Percentiles rank a stretch among this genome's conserved stretches.
Conservation (phyloP, 345 rosid species). For the Arabidopsis arenosa region DNA sequence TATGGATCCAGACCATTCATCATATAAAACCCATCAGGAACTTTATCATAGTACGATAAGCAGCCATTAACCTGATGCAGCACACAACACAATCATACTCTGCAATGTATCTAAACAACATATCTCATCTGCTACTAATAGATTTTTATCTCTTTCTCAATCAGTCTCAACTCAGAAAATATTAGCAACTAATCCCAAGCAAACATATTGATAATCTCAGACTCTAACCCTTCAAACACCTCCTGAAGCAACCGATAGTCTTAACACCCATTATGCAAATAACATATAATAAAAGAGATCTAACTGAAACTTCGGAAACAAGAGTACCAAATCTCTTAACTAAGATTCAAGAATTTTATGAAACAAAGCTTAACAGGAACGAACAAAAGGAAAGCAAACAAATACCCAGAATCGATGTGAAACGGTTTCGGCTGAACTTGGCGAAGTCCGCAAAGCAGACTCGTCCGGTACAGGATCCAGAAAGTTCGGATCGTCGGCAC, state of each 20-base stretch:
- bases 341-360: not conserved
- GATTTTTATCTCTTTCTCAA: not conserved
- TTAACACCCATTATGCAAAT: not conserved
- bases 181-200: not conserved
- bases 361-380: conserved; percentile 22
- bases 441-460: conserved; percentile 57
- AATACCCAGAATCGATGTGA: conserved; percentile 98
- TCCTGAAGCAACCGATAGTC: conserved; percentile 4
- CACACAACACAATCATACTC: conserved; percentile 36
- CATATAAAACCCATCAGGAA: conserved; percentile 97
- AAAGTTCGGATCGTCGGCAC: conserved; percentile 95
- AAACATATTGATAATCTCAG: conserved; percentile 1
- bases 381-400: conserved; percentile 10
- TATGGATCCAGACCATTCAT: conserved; percentile 91
- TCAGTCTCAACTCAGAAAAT: conserved; percentile 4
- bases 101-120: conserved; percentile 14
- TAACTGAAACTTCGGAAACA: not conserved
- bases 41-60: conserved; percentile 86
- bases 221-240: conserved; percentile 8
- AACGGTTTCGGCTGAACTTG: conserved; percentile 68
- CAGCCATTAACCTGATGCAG: conserved; percentile 90
- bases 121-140: conserved; percentile 7
- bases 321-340: not conserved
- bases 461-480: conserved; percentile 89
- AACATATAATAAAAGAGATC: not conserved